Evolutionary conservation across 106 monocot species (phyloP).

Genomic region (Dioscorea alata): DNA sequence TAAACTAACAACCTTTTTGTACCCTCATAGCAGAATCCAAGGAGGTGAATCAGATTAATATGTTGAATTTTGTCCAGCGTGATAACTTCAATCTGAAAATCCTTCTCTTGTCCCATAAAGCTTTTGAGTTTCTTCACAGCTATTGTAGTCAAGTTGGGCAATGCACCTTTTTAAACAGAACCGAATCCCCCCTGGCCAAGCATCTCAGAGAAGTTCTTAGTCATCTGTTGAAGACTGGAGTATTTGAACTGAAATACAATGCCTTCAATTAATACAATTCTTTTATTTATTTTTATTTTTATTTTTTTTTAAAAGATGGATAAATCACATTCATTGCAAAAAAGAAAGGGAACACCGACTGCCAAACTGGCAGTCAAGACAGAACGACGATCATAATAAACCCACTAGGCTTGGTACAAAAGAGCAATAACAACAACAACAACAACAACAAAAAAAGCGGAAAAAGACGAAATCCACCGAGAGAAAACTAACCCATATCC

Average conservation of each 20-base stretch:
- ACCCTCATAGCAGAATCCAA: conserved; percentile 14
- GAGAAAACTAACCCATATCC: too few relatives aligned
- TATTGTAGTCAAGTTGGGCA: conserved; percentile 16
- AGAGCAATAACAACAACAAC: too few relatives aligned
- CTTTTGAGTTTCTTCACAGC: conserved; percentile 40
- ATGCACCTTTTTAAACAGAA: conserved; percentile 29
- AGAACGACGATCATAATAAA: too few relatives aligned
- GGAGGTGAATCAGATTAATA: conserved; percentile 25
- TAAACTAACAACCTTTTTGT: conserved; percentile 28
- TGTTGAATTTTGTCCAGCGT: conserved; percentile 32
- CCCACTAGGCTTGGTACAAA: too few relatives aligned
- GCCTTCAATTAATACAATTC: conserved; percentile 9
- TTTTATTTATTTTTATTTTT: too few relatives aligned
- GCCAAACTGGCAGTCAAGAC: too few relatives aligned
- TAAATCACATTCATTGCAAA: too few relatives aligned
- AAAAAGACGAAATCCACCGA: too few relatives aligned
- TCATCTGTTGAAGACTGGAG: conserved; percentile 11
- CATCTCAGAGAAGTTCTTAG: conserved; percentile 33
- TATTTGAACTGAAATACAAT: conserved; percentile 17
- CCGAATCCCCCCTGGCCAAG: conserved; percentile 37
- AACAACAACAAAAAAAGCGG: too few relatives aligned
- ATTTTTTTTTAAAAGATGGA: too few relatives aligned
- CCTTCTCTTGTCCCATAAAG: conserved; percentile 28
- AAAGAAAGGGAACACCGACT: too few relatives aligned
- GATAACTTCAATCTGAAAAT: conserved; percentile 32